Conservation (phyloP, 495 filamentous ascomycete species). For the Glonium stellatum region DNA sequence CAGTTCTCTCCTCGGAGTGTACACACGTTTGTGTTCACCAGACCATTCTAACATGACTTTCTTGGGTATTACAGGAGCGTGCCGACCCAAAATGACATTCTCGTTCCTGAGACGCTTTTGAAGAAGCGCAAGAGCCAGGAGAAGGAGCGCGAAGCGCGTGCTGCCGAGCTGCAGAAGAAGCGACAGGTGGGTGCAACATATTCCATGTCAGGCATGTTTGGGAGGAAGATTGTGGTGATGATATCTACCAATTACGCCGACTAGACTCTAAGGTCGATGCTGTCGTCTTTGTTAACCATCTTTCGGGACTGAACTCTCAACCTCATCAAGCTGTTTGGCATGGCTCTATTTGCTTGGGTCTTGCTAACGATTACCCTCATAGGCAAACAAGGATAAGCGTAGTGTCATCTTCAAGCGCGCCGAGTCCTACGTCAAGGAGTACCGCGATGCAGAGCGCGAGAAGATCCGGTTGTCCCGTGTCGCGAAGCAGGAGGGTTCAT, state of each 20-base stretch:
- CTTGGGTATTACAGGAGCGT: neutral
- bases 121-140: conserved; percentile 98
- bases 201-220: conserved; percentile 26
- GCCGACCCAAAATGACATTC: conserved; percentile 1
- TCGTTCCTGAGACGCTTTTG: conserved; percentile 6
- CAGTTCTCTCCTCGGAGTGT: conserved; percentile 77
- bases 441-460: conserved; percentile 96
- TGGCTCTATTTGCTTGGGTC: conserved; percentile 12
- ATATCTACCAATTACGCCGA: conserved; percentile 70
- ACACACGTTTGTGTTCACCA: conserved; percentile 5
- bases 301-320: conserved; percentile 91
- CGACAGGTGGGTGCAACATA: conserved; percentile 67
- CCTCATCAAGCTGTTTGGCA: conserved; percentile 27
- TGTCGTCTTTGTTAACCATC: conserved; percentile 96
- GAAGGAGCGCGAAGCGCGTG: conserved; percentile 85
- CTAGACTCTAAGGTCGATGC: conserved; percentile 89
- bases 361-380: conserved; percentile 29
- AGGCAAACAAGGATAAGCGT: conserved; percentile 98
- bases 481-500: conserved; percentile 85
- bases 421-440: conserved; percentile 98
- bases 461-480: conserved; percentile 86
- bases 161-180: conserved; percentile 71
- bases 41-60: conserved; percentile 8
- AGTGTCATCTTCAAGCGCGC: conserved; percentile 98
- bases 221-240: conserved; percentile 50